phyloP scores from a whole-genome alignment of 2,329 filamentous ascomycete species.

The Xylaria sp. region DNA sequence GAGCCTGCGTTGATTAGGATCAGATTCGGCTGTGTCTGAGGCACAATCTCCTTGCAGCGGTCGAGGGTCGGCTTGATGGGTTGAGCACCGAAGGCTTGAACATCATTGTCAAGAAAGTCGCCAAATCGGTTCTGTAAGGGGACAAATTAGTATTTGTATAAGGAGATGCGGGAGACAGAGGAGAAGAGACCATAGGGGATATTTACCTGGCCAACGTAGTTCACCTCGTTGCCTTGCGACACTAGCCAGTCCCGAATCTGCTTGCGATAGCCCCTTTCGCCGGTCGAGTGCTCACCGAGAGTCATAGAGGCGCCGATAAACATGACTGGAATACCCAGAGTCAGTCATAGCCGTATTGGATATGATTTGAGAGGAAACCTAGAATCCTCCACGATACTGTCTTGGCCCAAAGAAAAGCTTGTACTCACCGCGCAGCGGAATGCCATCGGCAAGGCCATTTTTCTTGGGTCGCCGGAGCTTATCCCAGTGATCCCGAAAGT shows the following conservation, averaged over 20 bases:
- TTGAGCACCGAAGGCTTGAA: slow-evolving; percentile 47
- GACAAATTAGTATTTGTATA: slow-evolving; percentile 27
- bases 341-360: too few relatives aligned
- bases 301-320: slow-evolving; percentile 47
- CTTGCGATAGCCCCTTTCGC: slow-evolving; percentile 44
- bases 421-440: slow-evolving; percentile 38
- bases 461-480: slow-evolving; percentile 39
- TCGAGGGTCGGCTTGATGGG: slow-evolving; percentile 46
- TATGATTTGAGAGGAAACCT: too few relatives aligned
- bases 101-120: slow-evolving; percentile 47
- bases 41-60: slow-evolving; percentile 45
- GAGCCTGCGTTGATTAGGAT: slow-evolving; percentile 47
- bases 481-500: slow-evolving; percentile 44
- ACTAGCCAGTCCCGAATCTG: slow-evolving; percentile 46
- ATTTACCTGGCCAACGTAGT: slow-evolving; percentile 45
- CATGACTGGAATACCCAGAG: slow-evolving; percentile 35
- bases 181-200: neutral
- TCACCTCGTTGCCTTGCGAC: slow-evolving; percentile 44
- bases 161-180: neutral
- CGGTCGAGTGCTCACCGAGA: slow-evolving; percentile 46
- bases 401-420: too few relatives aligned
- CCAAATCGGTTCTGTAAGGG: slow-evolving; percentile 43
- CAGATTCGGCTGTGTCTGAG: slow-evolving; percentile 46
- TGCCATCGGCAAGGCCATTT: slow-evolving; percentile 41
- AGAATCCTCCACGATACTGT: too few relatives aligned